A percentile compares a stretch with the other conserved stretches of the same genome.
Conservation (phyloP, 148 eudicot species). For the Suaeda aralocaspica region DNA sequence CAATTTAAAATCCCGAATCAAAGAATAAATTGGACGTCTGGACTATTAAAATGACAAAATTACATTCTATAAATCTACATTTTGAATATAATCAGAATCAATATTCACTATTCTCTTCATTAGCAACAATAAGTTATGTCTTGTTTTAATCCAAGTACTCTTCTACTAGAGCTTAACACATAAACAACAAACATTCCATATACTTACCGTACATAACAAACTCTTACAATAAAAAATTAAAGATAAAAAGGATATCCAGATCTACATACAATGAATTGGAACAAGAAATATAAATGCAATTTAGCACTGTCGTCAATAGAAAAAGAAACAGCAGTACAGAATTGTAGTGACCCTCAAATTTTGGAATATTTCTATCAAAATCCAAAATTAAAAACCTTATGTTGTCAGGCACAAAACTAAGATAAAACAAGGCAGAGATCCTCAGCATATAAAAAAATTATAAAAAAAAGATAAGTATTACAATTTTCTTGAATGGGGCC, state of each 20-base stretch:
- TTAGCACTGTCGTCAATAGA: not conserved
- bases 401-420: too few relatives aligned
- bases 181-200: not conserved
- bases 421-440: not conserved
- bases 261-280: not conserved
- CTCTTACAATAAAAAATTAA: too few relatives aligned
- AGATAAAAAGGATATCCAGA: too few relatives aligned
- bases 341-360: not conserved
- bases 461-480: too few relatives aligned
- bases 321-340: not conserved
- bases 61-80: not conserved
- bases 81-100: not conserved
- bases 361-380: not conserved
- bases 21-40: not conserved
- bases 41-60: not conserved
- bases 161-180: not conserved
- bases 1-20: not conserved
- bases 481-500: conserved; percentile 1
- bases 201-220: not conserved
- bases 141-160: not conserved
- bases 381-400: not conserved
- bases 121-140: too few relatives aligned
- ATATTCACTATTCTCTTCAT: too few relatives aligned
- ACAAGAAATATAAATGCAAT: not conserved
- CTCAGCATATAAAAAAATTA: not conserved